These are phyloP conservation scores for Centrapalus pauciflorus DNA, from an alignment of 129 eudicot genomes.

Conservation along the genomic window DNA sequence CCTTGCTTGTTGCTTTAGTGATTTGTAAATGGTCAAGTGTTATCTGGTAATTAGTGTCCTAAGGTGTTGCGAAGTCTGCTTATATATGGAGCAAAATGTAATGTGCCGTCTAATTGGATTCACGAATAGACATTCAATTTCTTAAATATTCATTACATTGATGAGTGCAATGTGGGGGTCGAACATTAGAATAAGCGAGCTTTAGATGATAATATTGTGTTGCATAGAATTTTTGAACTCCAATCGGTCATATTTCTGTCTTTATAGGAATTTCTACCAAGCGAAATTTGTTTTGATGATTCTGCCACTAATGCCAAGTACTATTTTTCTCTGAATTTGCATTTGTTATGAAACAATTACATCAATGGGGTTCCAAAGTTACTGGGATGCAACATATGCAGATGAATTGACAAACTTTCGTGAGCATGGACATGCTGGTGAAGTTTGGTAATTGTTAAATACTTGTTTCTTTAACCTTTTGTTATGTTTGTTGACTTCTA, in stretches of 20 bases:
- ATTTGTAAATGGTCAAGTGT: too few relatives aligned
- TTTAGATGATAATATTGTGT: neutral
- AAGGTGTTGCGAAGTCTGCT: neutral
- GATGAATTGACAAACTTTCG: slow-evolving; percentile 87
- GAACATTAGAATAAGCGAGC: neutral
- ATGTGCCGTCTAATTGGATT: slow-evolving; percentile 2
- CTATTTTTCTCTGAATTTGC: neutral
- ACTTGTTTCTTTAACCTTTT: slow-evolving; percentile 9
- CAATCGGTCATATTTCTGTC: neutral
- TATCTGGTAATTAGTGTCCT: too few relatives aligned
- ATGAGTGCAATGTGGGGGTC: neutral
- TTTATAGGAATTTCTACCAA: neutral
- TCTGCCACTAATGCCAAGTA: neutral
- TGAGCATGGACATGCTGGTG: slow-evolving; percentile 98
- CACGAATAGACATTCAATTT: neutral
- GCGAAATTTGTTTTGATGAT: neutral
- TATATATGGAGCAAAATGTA: neutral
- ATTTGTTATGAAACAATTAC: slow-evolving; percentile 48
- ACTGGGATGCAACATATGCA: slow-evolving; percentile 90
- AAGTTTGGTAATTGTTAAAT: slow-evolving; percentile 59
- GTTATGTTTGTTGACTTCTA: neutral
- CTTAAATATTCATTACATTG: neutral
- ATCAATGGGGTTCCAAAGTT: slow-evolving; percentile 98
- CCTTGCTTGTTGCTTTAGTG: too few relatives aligned
- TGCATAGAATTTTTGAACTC: neutral